A percentile compares a stretch with the other conserved stretches of the same genome.
Evolutionary conservation across 768 basidiomycete species (phyloP).

Genomic region (Tricholoma furcatifolium): DNA sequence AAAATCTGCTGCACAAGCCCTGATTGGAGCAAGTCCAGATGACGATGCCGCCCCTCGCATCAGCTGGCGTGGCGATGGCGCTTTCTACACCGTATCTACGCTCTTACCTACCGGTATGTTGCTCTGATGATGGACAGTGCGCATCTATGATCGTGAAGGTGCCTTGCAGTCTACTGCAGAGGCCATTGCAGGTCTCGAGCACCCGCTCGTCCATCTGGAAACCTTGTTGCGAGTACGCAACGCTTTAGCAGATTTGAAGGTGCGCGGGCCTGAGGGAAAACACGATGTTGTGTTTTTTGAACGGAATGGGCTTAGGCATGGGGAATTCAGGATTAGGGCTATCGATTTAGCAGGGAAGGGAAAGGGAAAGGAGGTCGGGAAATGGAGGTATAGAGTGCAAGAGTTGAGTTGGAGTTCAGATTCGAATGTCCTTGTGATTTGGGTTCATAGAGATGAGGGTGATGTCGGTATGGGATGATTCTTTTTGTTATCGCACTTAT

Average conservation of each 20-base stretch:
- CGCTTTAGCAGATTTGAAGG: conserved; percentile 72
- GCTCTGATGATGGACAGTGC: conserved; percentile 52
- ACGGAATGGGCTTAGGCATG: conserved; percentile 89
- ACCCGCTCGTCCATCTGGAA: conserved; percentile 77
- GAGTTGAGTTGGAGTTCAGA: conserved; percentile 88
- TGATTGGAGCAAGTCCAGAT: conserved; percentile 56
- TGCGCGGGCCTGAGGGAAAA: conserved; percentile 57
- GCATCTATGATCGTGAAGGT: conserved; percentile 76
- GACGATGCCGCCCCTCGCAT: conserved; percentile 75
- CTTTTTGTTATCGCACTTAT: not conserved
- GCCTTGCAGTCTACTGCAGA: conserved; percentile 84
- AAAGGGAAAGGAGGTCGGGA: conserved; percentile 33
- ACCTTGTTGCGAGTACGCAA: conserved; percentile 80
- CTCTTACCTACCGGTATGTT: conserved; percentile 42
- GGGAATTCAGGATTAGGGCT: conserved; percentile 71
- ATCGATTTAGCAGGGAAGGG: conserved; percentile 32
- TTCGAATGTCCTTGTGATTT: conserved; percentile 81
- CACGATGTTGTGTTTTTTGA: conserved; percentile 95
- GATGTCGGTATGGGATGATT: conserved; percentile 66
- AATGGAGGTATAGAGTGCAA: conserved; percentile 70
- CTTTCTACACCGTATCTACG: conserved; percentile 83
- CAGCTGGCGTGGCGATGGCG: conserved; percentile 92
- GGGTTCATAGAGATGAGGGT: conserved; percentile 67
- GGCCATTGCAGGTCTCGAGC: conserved; percentile 78
- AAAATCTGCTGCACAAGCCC: conserved; percentile 67